Base-by-base conservation (phyloP, 306 rosid genomes). In the Abrus pulchellus region DNA sequence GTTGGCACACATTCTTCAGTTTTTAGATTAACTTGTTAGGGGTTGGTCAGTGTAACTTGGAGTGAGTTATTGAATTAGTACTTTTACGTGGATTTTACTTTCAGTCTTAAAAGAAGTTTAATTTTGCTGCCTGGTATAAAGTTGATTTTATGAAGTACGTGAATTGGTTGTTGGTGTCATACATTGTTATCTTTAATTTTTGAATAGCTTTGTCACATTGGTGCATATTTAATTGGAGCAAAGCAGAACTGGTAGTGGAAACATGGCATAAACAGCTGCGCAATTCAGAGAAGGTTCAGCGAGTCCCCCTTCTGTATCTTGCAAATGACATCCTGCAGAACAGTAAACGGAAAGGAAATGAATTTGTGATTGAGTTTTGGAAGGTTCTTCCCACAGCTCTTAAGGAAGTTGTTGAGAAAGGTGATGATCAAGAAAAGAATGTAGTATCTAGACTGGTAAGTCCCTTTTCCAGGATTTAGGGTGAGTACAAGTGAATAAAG, bases 271-370 rank as follows among this genome's bases (percentile, higher is more conserved):
- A 84, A 65, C 97, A 91, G 47, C 90, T 95, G 82, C 92, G 81
- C 63, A 74, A 76, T 76, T 84, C 92, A 65, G 87, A 93, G 81
- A 87, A 85, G 87, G 84, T 7, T 72, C 93, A 89, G 62, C 88
- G 84, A 83, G 90, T 93, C 47, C 94, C 94, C 66, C 97, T 95
- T 74, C 84, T 95, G 81, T 93, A 91, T 82, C 98, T 95, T 71
- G 96, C 99, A 6, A 95, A 95, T 86, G 99, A 95, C 88, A 93
- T 95, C 85, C 75, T 95, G 69, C 99, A 95, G 87, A 95, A 95
- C 82, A 93, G 98, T 83, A 95, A 83, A 86, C 90, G 93, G 20
- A 95, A 95, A 71, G 99, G 99, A 86, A 93, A 95, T 81, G 99
- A 95, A 68, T 95, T 95, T 84, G 97, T 95, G 70, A 63, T 91